Conservation (phyloP, 2,329 filamentous ascomycete species). For the Arthrinium puccinioides region DNA sequence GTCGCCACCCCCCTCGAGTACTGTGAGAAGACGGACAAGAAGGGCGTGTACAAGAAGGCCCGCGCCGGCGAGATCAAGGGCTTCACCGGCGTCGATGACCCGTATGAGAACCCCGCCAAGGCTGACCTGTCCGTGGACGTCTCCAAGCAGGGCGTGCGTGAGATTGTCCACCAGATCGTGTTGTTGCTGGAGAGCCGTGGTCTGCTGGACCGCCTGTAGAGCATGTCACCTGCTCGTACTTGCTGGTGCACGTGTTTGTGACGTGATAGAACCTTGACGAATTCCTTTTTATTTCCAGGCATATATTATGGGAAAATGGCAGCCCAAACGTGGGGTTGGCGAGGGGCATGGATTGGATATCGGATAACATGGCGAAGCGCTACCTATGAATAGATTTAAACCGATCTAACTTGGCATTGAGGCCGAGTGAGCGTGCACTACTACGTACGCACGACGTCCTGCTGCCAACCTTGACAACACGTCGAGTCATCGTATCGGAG, state of each 20-base stretch:
- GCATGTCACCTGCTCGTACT: too few species aligned
- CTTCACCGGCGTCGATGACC: constrained; percentile 97
- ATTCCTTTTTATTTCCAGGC: too few species aligned
- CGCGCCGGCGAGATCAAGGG: constrained; percentile 89
- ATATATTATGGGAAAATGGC: too few species aligned
- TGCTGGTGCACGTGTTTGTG: too few species aligned
- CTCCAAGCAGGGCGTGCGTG: constrained; percentile 81
- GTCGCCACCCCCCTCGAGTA: constrained; percentile 89
- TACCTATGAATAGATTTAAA: too few species aligned
- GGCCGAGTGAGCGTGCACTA: too few species aligned
- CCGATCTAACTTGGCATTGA: too few species aligned
- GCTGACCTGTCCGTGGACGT: constrained; percentile 79
- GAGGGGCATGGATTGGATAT: too few species aligned
- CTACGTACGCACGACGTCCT: not conserved
- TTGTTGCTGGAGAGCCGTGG: constrained; percentile 85
- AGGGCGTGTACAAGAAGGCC: constrained; percentile 80
- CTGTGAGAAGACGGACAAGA: constrained; percentile 91
- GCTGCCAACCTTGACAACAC: not conserved
- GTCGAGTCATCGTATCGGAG: constrained; percentile 1
- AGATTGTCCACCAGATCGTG: constrained; percentile 94
- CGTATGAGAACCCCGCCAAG: constrained; percentile 80
- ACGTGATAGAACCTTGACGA: too few species aligned
- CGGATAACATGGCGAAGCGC: too few species aligned
- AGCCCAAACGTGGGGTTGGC: too few species aligned
- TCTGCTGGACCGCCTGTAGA: constrained; percentile 67